Evolutionary conservation across 2,329 filamentous ascomycete species (phyloP), one percentile per base, ranked within the genome.

Genomic region (Penicillium digitatum): DNA sequence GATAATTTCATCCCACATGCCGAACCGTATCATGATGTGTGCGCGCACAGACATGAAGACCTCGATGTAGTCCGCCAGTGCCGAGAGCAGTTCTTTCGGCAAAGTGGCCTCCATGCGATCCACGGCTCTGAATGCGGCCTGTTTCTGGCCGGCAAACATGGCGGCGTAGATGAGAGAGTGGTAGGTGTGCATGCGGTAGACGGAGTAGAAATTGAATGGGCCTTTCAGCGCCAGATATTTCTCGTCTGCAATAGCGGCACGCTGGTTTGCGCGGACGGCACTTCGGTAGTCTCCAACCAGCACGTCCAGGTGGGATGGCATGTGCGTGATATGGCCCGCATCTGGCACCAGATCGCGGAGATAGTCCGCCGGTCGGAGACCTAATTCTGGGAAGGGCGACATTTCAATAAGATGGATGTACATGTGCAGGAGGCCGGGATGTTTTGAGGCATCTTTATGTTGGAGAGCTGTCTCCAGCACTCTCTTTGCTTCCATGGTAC

Each of bases 381-480:
- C 88, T 1, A 72, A 67, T 67, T 89, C 87, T 0, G 87, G 87
- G 0, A 76, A 79, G 0, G 77, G 74, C 0, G 87, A 90, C 87
- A 90, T 90, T 66, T 91, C 88, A 78, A 89, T 87, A 3, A 89
- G 79, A 62, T 90, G 87, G 37, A 90, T 88, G 69, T 91, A 91
- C 31, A 90, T 73, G 68, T 92, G 88, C 6, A 90, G 75, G 0
- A 91, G 70, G 0, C 88, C 88, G 0, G 88, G 85, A 63, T 94
- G 89, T 7, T 74, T 62, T 3, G 76, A 68, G 0, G 77, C 81
- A 16, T 75, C 77, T 1, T 77, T 69, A 3, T 78, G 74, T 1
- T 70, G 65, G 18, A 92, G 72, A 0, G 83, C 84, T 3, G 68
- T 72, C 31, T 89, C 86, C 2, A 89, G 75, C 0, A 86, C 76